A percentile compares a stretch with the other conserved stretches of the same genome.
phyloP scores from a whole-genome alignment of 2,329 filamentous ascomycete species.

The Orbilia quercus region DNA sequence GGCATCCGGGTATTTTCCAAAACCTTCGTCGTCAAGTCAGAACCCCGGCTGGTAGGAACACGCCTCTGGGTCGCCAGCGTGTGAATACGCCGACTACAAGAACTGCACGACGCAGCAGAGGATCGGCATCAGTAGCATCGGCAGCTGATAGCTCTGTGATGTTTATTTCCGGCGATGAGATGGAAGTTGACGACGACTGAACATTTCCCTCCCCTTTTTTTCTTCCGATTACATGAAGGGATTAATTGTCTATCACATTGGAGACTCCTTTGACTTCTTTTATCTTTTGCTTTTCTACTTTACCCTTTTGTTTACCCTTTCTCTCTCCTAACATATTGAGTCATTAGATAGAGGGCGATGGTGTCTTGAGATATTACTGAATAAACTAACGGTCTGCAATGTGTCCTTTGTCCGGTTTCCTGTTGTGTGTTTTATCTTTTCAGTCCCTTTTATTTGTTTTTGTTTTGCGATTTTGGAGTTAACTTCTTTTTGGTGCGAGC shows the following conservation, averaged over 20 bases:
- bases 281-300: too few relatives aligned
- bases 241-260: too few relatives aligned
- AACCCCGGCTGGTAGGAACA: constrained; percentile 27
- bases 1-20: constrained; percentile 11
- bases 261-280: too few relatives aligned
- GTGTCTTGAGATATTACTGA: neutral
- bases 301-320: neutral
- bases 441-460: neutral
- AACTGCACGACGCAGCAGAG: constrained; percentile 21
- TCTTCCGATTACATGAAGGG: too few relatives aligned
- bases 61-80: constrained; percentile 24
- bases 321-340: neutral
- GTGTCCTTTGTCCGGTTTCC: neutral
- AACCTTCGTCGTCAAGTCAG: constrained; percentile 22
- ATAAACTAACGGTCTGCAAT: too few relatives aligned
- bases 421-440: neutral
- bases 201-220: too few relatives aligned
- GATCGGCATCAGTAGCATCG: too few relatives aligned
- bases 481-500: neutral
- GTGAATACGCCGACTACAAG: constrained; percentile 26
- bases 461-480: neutral
- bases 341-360: neutral
- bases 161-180: constrained; percentile 54
- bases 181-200: constrained; percentile 54
- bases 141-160: constrained; percentile 44